Percentiles rank a stretch among this genome's conserved stretches.
Conservation (phyloP, 306 rosid species). For the Lathyrus sativus region DNA sequence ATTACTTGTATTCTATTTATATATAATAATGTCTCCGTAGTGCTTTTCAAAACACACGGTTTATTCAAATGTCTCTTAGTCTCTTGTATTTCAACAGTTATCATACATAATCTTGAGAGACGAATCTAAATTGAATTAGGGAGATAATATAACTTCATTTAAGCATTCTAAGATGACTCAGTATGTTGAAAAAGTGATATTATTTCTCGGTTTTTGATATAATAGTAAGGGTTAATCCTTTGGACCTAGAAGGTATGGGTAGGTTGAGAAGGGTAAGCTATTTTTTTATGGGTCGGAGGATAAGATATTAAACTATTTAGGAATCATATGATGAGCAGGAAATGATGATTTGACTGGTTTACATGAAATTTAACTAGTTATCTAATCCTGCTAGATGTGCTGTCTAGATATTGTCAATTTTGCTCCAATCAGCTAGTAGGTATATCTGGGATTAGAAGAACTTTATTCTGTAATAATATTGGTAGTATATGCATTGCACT, state of each 20-base stretch:
- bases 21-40: too few relatives aligned
- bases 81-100: too few relatives aligned
- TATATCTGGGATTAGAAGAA: conserved; percentile 15
- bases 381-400: conserved; percentile 20
- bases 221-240: background rate
- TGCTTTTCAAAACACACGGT: too few relatives aligned
- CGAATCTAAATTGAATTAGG: background rate
- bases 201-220: background rate
- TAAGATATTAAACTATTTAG: conserved; percentile 1
- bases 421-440: conserved; percentile 27
- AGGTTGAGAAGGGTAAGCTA: background rate
- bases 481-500: conserved; percentile 9
- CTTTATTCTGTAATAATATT: conserved; percentile 1
- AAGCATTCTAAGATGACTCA: conserved; percentile 1
- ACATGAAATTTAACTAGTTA: conserved; percentile 14
- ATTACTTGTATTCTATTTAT: too few relatives aligned
- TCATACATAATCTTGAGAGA: background rate
- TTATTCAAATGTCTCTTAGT: too few relatives aligned
- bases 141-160: conserved; percentile 13
- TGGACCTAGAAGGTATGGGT: conserved; percentile 5
- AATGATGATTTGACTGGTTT: conserved; percentile 17
- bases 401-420: conserved; percentile 20
- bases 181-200: background rate
- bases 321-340: conserved; percentile 16
- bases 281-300: background rate